Evolutionary conservation across 345 rosid genomes (phyloP).

Genomic region (Laguncularia racemosa): DNA sequence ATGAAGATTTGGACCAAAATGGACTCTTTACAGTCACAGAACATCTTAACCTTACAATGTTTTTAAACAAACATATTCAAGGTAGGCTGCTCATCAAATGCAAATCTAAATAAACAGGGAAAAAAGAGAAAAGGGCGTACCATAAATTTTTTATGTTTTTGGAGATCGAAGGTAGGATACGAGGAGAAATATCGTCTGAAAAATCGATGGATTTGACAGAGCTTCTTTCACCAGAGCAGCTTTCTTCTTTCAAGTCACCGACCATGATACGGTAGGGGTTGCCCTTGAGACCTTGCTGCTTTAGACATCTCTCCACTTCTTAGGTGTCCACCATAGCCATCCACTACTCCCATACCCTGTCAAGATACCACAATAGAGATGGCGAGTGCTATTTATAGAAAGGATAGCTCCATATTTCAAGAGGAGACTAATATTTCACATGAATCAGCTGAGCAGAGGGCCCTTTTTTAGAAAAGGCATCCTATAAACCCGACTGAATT

Average conservation of each 20-base stretch:
- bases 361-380: too few relatives aligned
- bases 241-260: not conserved
- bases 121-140: not conserved
- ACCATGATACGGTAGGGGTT: not conserved
- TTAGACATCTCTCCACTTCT: not conserved
- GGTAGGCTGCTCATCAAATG: too few relatives aligned
- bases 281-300: not conserved
- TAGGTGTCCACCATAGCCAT: constrained; percentile 1
- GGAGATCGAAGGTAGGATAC: not conserved
- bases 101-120: not conserved
- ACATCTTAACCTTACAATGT: too few relatives aligned
- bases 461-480: too few relatives aligned
- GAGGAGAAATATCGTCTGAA: not conserved
- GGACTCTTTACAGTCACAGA: too few relatives aligned
- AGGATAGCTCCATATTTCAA: too few relatives aligned
- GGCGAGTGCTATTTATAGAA: too few relatives aligned
- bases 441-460: too few relatives aligned
- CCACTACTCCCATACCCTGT: not conserved
- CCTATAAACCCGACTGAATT: too few relatives aligned
- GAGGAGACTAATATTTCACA: too few relatives aligned
- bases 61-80: too few relatives aligned
- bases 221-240: not conserved
- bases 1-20: too few relatives aligned
- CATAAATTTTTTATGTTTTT: not conserved
- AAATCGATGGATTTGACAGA: not conserved